Percentiles rank a stretch among this genome's conserved stretches.
phyloP scores from a whole-genome alignment of 2,329 filamentous ascomycete species.

The Fusarium cyanostomum region DNA sequence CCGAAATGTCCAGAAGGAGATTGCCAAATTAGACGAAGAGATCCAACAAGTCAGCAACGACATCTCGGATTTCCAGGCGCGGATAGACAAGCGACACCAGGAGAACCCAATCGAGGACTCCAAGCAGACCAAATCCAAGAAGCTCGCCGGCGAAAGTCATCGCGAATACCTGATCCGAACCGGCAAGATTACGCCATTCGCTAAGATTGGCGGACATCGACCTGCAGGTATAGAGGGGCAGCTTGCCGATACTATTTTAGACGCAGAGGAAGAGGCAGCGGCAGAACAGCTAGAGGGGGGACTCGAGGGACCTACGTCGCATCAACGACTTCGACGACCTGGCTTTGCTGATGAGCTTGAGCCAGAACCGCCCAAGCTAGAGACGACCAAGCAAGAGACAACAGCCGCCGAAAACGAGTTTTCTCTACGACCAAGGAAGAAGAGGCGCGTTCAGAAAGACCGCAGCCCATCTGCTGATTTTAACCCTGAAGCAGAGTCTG shows the following conservation, averaged over 20 bases:
- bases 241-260: conserved; percentile 79
- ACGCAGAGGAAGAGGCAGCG: conserved; percentile 78
- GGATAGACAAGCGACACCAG: conserved; percentile 79
- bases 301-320: conserved; percentile 66
- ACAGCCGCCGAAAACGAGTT: conserved; percentile 61
- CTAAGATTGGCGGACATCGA: conserved; percentile 75
- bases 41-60: conserved; percentile 75
- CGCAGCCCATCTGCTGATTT: conserved; percentile 60
- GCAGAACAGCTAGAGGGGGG: conserved; percentile 52
- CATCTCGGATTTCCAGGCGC: conserved; percentile 79
- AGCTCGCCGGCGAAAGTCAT: conserved; percentile 81
- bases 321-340: conserved; percentile 77
- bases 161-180: conserved; percentile 93
- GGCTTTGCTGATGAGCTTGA: conserved; percentile 65
- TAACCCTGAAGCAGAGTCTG: conserved; percentile 47
- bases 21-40: conserved; percentile 71
- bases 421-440: conserved; percentile 67
- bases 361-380: conserved; percentile 10
- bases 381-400: conserved; percentile 26
- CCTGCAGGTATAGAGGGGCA: conserved; percentile 71
- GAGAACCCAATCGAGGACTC: conserved; percentile 57
- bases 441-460: conserved; percentile 53
- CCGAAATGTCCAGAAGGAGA: conserved; percentile 69
- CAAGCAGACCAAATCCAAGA: conserved; percentile 61
- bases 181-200: conserved; percentile 97